Evolutionary conservation across 2,329 filamentous ascomycete species (phyloP).

Genomic region (Colletotrichum paranaense): DNA sequence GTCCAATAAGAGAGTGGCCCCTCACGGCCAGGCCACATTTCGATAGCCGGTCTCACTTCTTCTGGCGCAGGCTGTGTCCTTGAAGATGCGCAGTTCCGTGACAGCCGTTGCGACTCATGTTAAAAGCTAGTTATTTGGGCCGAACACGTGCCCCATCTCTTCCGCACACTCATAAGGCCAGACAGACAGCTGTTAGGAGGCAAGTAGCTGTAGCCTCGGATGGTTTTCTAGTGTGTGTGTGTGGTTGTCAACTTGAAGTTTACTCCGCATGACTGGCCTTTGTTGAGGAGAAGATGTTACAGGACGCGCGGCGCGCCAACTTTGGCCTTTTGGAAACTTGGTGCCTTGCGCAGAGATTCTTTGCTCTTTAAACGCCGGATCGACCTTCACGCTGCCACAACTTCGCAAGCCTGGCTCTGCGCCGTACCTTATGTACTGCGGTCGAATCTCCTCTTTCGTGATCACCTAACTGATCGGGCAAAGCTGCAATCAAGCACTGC

Average conservation of each 20-base stretch:
- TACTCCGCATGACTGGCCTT: background rate
- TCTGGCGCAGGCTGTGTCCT: constrained; percentile 11
- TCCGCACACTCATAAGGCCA: background rate
- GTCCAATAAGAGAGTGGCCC: background rate
- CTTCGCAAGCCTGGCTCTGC: background rate
- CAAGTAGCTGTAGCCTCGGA: background rate
- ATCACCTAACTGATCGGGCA: constrained; percentile 5
- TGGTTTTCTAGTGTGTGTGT: background rate
- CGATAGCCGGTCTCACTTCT: background rate
- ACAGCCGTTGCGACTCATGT: constrained; percentile 7
- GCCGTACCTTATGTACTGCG: no score
- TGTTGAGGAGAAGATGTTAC: background rate
- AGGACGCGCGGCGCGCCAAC: background rate
- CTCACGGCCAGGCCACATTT: background rate
- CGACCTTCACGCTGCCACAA: background rate
- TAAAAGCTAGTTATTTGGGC: background rate
- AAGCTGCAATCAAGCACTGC: background rate
- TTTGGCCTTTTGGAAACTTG: background rate
- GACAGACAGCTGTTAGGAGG: background rate
- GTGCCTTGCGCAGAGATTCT: background rate
- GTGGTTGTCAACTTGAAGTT: background rate
- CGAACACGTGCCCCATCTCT: background rate
- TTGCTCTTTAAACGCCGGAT: background rate
- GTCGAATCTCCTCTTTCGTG: background rate
- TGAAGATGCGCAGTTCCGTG: background rate